These are phyloP conservation scores for Eragrostis nindensis DNA, from an alignment of 176 grass and related monocot genomes.

Conservation along the genomic window DNA sequence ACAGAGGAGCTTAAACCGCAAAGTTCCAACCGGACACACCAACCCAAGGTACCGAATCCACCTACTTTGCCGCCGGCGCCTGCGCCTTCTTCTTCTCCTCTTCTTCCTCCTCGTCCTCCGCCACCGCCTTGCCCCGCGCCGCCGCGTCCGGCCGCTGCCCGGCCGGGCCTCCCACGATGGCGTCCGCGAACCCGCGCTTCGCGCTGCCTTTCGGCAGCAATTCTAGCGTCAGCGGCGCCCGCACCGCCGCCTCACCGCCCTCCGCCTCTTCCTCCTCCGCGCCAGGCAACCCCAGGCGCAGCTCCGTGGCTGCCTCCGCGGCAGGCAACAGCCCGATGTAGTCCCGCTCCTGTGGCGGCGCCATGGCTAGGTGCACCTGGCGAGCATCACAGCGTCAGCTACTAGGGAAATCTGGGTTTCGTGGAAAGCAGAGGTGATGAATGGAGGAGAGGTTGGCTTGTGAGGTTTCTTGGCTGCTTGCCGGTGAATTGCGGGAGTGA, in stretches of 20 bases:
- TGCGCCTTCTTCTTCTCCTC: conserved; percentile 53
- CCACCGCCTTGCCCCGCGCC: conserved; percentile 24
- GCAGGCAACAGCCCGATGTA: conserved; percentile 70
- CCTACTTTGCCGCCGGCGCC: conserved; percentile 65
- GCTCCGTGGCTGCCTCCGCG: conserved; percentile 64
- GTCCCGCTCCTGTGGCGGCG: conserved; percentile 64
- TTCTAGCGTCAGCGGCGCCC: conserved; percentile 53
- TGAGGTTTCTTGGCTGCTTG: conserved; percentile 49
- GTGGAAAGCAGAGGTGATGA: neutral
- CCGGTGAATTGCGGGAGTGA: conserved; percentile 22
- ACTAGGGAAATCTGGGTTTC: conserved; percentile 17
- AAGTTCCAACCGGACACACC: neutral
- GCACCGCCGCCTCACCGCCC: neutral
- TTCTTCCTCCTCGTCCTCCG: conserved; percentile 46
- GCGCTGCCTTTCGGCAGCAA: conserved; percentile 61
- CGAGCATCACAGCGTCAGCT: conserved; percentile 35
- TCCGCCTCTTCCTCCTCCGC: conserved; percentile 52
- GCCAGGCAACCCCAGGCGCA: conserved; percentile 68
- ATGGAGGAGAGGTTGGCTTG: conserved; percentile 4
- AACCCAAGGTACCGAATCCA: neutral
- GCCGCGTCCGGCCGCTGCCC: conserved; percentile 41
- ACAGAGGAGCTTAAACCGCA: conserved; percentile 27
- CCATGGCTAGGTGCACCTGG: conserved; percentile 44
- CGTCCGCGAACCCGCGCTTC: conserved; percentile 77
- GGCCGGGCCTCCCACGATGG: conserved; percentile 31